phyloP scores from a whole-genome alignment of 2,329 filamentous ascomycete genomes.

The Pseudocercospora cruenta region DNA sequence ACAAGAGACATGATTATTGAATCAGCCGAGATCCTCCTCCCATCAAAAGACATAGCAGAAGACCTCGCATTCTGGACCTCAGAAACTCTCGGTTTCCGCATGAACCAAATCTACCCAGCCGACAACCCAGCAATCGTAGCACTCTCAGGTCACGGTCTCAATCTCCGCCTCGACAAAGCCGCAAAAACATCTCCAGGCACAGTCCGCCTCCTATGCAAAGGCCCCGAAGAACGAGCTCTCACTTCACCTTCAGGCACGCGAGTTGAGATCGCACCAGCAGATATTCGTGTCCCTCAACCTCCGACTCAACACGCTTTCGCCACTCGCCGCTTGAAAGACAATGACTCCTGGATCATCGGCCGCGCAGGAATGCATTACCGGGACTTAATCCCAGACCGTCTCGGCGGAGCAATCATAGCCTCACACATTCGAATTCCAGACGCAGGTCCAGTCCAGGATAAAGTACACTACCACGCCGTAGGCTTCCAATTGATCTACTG shows the following conservation, averaged over 20 bases:
- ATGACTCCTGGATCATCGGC: conserved; percentile 18
- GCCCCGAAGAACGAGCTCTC: background rate
- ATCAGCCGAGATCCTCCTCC: conserved; percentile 19
- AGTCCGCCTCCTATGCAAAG: conserved; percentile 12
- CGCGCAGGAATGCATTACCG: conserved; percentile 24
- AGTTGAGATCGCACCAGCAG: conserved; percentile 13
- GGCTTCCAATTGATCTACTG: conserved; percentile 24
- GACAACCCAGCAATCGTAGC: conserved; percentile 18
- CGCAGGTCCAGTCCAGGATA: conserved; percentile 20
- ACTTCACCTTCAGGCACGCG: conserved; percentile 19
- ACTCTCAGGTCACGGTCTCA: conserved; percentile 19
- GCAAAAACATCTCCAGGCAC: conserved; percentile 5
- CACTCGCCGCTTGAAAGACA: conserved; percentile 14
- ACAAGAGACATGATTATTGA: conserved; percentile 4
- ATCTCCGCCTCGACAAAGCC: conserved; percentile 18
- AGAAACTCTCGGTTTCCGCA: conserved; percentile 13
- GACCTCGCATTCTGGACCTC: conserved; percentile 23
- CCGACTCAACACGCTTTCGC: conserved; percentile 17
- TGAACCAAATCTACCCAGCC: conserved; percentile 25
- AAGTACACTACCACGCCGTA: conserved; percentile 21
- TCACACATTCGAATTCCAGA: conserved; percentile 23
- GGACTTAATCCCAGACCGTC: conserved; percentile 20
- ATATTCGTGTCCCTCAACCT: conserved; percentile 10
- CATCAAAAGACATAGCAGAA: conserved; percentile 19
- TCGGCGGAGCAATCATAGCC: conserved; percentile 24